Base-by-base conservation (phyloP, 768 basidiomycete genomes). In the Psilocybe cyanescens region DNA sequence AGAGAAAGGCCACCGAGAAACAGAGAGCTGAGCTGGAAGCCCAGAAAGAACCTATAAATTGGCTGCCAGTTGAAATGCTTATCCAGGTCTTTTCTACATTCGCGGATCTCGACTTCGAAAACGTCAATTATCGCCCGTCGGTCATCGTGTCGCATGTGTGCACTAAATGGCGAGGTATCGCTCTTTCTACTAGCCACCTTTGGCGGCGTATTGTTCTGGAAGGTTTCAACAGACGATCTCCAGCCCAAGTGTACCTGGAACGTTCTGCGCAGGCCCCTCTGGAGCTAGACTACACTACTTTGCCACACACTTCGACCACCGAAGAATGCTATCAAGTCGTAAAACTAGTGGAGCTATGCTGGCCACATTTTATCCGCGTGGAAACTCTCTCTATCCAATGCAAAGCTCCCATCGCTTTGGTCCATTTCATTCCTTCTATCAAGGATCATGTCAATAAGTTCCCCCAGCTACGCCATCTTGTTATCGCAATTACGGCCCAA, bases 21-120 rank as follows among this genome's bases (percentile, higher is more conserved):
- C 74, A 71, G 59, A 67, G 71, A 41, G 64, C 59, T 19, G 69
- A 67, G 1, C 71, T 85, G n/a, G 70, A 80, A 48, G 74, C 71
- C 12, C 74, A 78, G 65, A 77, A 73, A 49, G 72, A 77, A 28
- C 83, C 84, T 14, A 75, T 84, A 58, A 79, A 83, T 62, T 82
- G 81, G 78, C 77, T 85, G 49, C 84, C 84, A 12, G 60, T 75
- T 39, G 84, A 86, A 63, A 68, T 85, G 17, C 76, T 86, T 45
- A 64, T 74, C 41, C 74, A 78, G 6, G 75, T 84, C 55, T 86
- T 85, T 61, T 29, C 68, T 16, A 58, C 64, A n/a, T 59, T 63
- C 39, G 53, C 60, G 55, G 69, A 74, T 29, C 67, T 68, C 39
- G 74, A 72, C 48, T 48, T 67, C 24, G 58, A 66, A 51, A 71